These are phyloP conservation scores for Henckelia pumila DNA, from an alignment of 257 asterid genomes.

Conservation along the genomic window DNA sequence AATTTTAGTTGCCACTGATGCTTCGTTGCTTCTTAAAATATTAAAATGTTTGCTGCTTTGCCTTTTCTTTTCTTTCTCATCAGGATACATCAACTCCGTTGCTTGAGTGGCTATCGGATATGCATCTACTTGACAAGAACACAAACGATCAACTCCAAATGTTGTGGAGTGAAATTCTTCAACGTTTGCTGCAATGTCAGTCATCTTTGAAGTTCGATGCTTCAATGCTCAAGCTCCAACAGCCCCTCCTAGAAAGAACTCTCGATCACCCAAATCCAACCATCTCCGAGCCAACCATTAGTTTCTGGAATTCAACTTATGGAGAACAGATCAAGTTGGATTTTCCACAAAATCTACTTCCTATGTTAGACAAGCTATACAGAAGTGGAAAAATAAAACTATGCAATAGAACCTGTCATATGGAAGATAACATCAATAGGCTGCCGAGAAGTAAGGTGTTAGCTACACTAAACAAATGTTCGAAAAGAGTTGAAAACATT, in stretches of 20 bases:
- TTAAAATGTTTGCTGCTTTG: not conserved
- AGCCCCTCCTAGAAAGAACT: slow-evolving; percentile 57
- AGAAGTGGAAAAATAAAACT: slow-evolving; percentile 55
- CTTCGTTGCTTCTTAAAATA: slow-evolving; percentile 6
- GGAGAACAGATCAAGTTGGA: slow-evolving; percentile 52
- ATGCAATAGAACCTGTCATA: slow-evolving; percentile 31
- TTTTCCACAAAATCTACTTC: slow-evolving; percentile 58
- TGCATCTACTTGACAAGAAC: slow-evolving; percentile 40
- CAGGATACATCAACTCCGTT: slow-evolving; percentile 52
- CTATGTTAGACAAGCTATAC: slow-evolving; percentile 63
- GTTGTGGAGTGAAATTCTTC: slow-evolving; percentile 56
- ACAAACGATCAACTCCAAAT: slow-evolving; percentile 40
- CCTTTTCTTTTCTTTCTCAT: slow-evolving; percentile 8
- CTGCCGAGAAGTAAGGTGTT: slow-evolving; percentile 30
- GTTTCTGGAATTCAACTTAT: slow-evolving; percentile 73
- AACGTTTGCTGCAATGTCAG: slow-evolving; percentile 44
- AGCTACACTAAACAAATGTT: slow-evolving; percentile 47
- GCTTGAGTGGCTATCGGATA: slow-evolving; percentile 61
- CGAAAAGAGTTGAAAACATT: slow-evolving; percentile 61
- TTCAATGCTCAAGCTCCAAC: slow-evolving; percentile 52
- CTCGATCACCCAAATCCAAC: slow-evolving; percentile 59
- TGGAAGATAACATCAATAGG: slow-evolving; percentile 23
- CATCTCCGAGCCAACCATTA: slow-evolving; percentile 52
- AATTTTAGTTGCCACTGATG: not conserved
- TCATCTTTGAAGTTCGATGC: slow-evolving; percentile 55